phyloP scores from a whole-genome alignment of 306 rosid genomes.

The Rosa multiflora region DNA sequence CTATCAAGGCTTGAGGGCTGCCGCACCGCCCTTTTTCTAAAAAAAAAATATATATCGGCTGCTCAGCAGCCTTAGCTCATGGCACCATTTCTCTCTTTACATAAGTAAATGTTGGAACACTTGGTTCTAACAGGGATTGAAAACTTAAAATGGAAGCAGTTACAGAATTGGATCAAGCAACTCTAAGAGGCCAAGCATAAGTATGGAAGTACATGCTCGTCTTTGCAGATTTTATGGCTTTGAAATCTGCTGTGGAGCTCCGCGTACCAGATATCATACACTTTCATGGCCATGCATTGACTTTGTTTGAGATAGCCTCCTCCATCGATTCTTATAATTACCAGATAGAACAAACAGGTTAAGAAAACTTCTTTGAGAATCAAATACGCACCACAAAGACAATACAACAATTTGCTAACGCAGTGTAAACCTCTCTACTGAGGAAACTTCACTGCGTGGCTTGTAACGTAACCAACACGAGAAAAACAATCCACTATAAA shows the following conservation, averaged over 20 bases:
- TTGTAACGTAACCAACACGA: no score
- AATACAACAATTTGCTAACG: no score
- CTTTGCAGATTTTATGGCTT: conserved; percentile 42
- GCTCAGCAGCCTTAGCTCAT: not conserved
- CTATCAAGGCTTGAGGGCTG: no score
- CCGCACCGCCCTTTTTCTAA: no score
- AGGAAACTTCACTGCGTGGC: no score
- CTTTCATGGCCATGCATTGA: conserved; percentile 26
- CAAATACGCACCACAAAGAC: no score
- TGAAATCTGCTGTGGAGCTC: conserved; percentile 44
- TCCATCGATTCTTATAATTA: not conserved
- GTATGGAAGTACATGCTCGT: conserved; percentile 42
- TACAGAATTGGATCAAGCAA: conserved; percentile 17
- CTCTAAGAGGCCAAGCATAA: conserved; percentile 39
- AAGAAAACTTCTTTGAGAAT: no score
- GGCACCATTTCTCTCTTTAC: not conserved
- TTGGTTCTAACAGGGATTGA: not conserved
- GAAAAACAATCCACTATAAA: no score
- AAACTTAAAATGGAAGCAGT: conserved; percentile 7
- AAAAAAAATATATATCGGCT: not conserved
- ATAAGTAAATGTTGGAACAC: not conserved
- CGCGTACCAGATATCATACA: conserved; percentile 41
- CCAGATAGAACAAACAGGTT: no score
- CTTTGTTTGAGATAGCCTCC: conserved; percentile 33
- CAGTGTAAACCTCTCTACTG: no score